Evolutionary conservation across 768 basidiomycete species (phyloP).

Genomic region (Cyathus striatus): DNA sequence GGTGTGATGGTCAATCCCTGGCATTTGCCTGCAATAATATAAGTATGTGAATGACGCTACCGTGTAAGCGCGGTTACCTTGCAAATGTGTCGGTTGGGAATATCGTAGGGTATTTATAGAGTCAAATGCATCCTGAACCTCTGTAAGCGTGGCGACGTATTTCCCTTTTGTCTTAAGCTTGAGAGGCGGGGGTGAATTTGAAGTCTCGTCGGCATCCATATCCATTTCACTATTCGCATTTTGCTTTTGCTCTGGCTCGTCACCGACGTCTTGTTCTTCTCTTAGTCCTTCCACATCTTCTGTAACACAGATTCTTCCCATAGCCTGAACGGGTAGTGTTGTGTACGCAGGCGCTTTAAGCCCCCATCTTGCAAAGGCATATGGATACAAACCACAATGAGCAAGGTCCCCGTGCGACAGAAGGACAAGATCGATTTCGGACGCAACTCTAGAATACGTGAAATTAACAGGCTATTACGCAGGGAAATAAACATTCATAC

Average conservation of each 20-base stretch:
- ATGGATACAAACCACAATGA: conserved; percentile 90
- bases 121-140: conserved; percentile 92
- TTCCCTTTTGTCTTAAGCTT: conserved; percentile 36
- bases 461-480: too few relatives aligned
- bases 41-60: neutral
- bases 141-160: conserved; percentile 71
- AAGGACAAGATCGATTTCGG: conserved; percentile 83
- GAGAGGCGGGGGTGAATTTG: conserved; percentile 17
- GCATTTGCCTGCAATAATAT: conserved; percentile 65
- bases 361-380: conserved; percentile 83
- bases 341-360: conserved; percentile 90
- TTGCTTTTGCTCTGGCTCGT: conserved; percentile 21
- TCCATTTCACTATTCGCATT: conserved; percentile 17
- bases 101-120: conserved; percentile 89
- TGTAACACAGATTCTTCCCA: conserved; percentile 86
- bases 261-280: conserved; percentile 68
- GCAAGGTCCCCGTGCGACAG: conserved; percentile 90
- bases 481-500: too few relatives aligned
- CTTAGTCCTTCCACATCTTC: conserved; percentile 84
- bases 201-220: conserved; percentile 19
- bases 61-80: conserved; percentile 49
- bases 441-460: conserved; percentile 59
- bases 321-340: conserved; percentile 92
- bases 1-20: conserved; percentile 93
- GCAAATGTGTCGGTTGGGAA: conserved; percentile 91